Conservation (phyloP, 306 rosid species). For the Cucumis melo region DNA sequence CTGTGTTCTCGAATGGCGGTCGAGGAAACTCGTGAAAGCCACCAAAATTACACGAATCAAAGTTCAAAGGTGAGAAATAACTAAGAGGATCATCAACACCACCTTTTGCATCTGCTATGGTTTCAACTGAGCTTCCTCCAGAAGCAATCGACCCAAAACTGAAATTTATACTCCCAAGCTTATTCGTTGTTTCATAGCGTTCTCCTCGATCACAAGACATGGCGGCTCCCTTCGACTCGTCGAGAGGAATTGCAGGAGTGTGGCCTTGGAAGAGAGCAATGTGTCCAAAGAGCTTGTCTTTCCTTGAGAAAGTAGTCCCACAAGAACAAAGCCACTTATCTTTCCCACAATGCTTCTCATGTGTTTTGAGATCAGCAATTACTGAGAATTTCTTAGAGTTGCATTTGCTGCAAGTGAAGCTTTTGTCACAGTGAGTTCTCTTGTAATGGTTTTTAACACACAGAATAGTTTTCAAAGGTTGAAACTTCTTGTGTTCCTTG, state of each 20-base stretch:
- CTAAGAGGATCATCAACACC: constrained; percentile 58
- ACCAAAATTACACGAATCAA: constrained; percentile 61
- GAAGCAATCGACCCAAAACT: constrained; percentile 39
- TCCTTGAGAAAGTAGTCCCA: constrained; percentile 99
- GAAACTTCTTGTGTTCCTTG: constrained; percentile 88
- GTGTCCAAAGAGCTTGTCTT: constrained; percentile 98
- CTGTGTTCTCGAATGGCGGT: constrained; percentile 71
- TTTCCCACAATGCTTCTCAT: constrained; percentile 96
- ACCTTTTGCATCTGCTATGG: constrained; percentile 40
- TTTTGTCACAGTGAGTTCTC: constrained; percentile 97
- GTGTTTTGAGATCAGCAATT: constrained; percentile 95
- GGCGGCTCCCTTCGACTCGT: constrained; percentile 37
- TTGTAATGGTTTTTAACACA: constrained; percentile 99
- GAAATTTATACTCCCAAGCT: constrained; percentile 38
- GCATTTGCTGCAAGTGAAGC: constrained; percentile 92
- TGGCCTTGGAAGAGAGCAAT: constrained; percentile 96
- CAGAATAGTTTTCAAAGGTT: constrained; percentile 84
- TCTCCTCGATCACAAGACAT: constrained; percentile 26
- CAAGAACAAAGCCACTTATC: constrained; percentile 99
- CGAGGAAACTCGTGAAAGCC: constrained; percentile 79
- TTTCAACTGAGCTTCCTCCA: constrained; percentile 27
- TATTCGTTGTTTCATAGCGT: constrained; percentile 28
- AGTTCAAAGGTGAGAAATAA: constrained; percentile 71
- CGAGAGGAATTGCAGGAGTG: constrained; percentile 85
- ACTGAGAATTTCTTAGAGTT: constrained; percentile 88